Base-by-base conservation (phyloP, 371 early-diverging fungal species). In the Rhizopus delemar region DNA sequence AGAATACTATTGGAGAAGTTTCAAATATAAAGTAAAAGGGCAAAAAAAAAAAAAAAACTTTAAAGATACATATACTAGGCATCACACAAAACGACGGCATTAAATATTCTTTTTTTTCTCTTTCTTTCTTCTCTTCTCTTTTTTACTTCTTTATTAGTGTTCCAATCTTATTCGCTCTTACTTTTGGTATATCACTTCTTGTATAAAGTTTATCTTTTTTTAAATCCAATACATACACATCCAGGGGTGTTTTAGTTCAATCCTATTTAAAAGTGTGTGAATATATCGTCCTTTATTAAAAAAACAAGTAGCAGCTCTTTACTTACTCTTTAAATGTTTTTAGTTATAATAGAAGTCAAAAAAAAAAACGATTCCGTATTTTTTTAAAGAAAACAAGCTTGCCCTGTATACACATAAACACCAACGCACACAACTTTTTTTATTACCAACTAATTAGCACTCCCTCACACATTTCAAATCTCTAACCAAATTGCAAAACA, bases 1-100 rank as follows among this genome's bases (percentile, higher is more conserved):
- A 41, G 34, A 28, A 41, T 60, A 9, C 53, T 65, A 65, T 65
- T 65, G 66, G 66, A 54, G 54, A 60, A 39, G 66, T 65, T 65
- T 65, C 66, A 65, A 48, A 56, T 55, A 28, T 31, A 45, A 56
- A 29, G 56, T 50, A 34, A 57, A 57, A 60, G 49, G 45, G 53
- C 41, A 57, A 57, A 22, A 22, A 22, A 22, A 22, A 22, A 22
- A 22, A 22, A 22, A 22, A 22, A 22, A 22, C 22, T 57, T 53
- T 54, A 55, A 54, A 55, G 53, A 57, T 57, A 60, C 54, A 65
- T 57, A 60, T 53, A 39, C 35, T 29, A 60, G 54, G 57, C 58
- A 57, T 57, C 57, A 60, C 53, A 60, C 22, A 22, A 22, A 53
- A 53, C 43, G 38, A 56, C 33, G 45, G 56, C 56, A 55, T 55